Base-by-base conservation (phyloP, 1,139 yeast genomes). In the Scheffersomyces illinoinensis region DNA sequence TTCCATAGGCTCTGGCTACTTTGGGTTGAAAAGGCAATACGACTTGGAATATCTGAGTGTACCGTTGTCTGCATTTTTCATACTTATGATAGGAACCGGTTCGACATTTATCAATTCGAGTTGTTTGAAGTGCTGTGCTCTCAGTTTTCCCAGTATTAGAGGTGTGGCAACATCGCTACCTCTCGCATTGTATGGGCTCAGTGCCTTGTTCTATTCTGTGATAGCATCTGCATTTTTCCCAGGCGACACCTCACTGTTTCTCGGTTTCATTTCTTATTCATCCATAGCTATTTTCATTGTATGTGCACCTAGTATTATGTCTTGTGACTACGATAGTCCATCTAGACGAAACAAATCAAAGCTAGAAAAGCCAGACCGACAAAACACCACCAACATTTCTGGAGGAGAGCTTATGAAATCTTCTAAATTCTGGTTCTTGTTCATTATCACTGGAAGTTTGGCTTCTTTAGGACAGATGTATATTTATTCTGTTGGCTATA, bases 91-190 rank as follows among this genome's bases (percentile, higher is more conserved):
- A 23, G 90, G 90, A 0, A 67, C 74, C 7, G 90, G 89, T 0
- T 84, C 87, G 33, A 85, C 89, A 0, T 78, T 81, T 57, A 76
- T 85, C 56, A 82, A 81, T 65, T 76, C 83, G 20, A 81, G 85
- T 4, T 77, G 85, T 64, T 76, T 85, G 66, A 86, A 86, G 64
- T 85, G 89, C 66, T 81, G 88, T 68, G 87, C 89, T 53, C 75
- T 85, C 24, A 75, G 78, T 33, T 85, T 84, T 64, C 90, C 90
- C 1, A 76, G 81, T 56, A 77, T 83, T 49, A 70, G 87, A 60
- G 90, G 90, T 0, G 78, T 85, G 14, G 89, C 89, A 7, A 85
- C 89, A 0, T 81, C 88, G 1, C 75, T 86, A 54, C 89, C 90
- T 1, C 75, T 85, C 61, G 85, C 89, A 2, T 73, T 85, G 52